Base-by-base conservation (phyloP, 2,329 filamentous ascomycete species). In the Trichophyton schoenleinii region DNA sequence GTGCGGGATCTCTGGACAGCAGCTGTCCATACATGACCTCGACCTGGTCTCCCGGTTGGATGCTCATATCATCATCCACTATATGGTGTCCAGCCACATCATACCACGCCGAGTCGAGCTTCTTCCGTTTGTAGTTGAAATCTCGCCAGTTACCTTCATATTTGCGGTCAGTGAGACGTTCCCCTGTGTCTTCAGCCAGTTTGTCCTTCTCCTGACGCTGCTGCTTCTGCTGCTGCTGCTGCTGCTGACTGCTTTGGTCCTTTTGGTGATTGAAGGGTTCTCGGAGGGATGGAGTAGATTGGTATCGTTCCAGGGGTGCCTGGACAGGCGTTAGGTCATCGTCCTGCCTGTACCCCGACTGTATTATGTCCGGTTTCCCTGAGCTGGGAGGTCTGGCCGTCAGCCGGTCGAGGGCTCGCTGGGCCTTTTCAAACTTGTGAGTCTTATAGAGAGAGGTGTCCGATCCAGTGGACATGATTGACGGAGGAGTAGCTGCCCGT, bases 381-480 rank as follows among this genome's bases (percentile, higher is more conserved):
- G 59, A 20, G 57, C 63, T 38, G 62, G 65, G 66, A 3, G 65
- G 48, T 44, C 73, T 74, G 5, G 67, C 9, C 3, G 34, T 69
- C 18, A 69, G 68, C 62, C 67, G 69, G 62, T 67, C 71, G 11
- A 60, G 64, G n/a, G 63, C 60, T 8, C 65, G 57, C 25, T 66
- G 61, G 49, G 61, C 46, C 25, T 62, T 63, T 28, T 66, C 64
- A 6, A 61, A 53, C 58, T 63, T 68, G 38, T 68, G 66, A 1
- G 61, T 3, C 38, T 66, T 69, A 8, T 63, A 64, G 6, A 64
- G 60, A 6, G 73, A 68, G 13, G 65, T 63, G 57, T 75, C 74
- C 4, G 73, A 73, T 18, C 60, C 63, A 4, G 71, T 63, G 4
- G 72, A 74, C 36, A 74, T 68, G 1, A 73, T 70, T 11, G 74